Conservation (phyloP, 148 eudicot species). For the Camellia granthamiana region DNA sequence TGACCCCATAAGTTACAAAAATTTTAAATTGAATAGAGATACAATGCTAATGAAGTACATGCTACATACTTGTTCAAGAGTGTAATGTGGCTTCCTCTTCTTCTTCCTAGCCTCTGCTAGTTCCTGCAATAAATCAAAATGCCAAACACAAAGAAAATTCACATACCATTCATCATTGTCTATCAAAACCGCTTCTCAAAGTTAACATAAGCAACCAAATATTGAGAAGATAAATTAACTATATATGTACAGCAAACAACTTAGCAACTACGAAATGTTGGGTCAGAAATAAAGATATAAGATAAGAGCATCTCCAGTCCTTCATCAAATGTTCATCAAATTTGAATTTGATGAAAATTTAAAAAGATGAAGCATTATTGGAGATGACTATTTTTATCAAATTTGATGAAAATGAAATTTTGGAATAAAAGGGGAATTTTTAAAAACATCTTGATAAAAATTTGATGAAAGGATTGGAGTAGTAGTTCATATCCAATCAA, state of each 20-base stretch:
- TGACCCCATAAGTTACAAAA: not conserved
- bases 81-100: slow-evolving; percentile 76
- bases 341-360: too few species aligned
- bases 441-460: too few species aligned
- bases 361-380: too few species aligned
- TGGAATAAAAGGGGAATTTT: too few species aligned
- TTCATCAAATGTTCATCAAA: too few species aligned
- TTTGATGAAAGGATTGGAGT: too few species aligned
- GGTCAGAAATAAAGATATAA: not conserved
- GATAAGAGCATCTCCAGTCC: too few species aligned
- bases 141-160: not conserved
- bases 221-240: not conserved
- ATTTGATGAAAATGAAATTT: too few species aligned
- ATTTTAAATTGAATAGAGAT: not conserved
- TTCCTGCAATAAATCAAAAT: slow-evolving; percentile 45
- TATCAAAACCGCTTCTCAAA: not conserved
- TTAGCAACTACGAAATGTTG: not conserved
- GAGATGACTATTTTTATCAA: too few species aligned
- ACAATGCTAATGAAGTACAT: not conserved
- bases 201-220: not conserved
- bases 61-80: slow-evolving; percentile 64
- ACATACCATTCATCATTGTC: too few species aligned
- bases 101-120: slow-evolving; percentile 76
- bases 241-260: not conserved
- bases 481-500: too few species aligned